phyloP scores from a whole-genome alignment of 106 monocot genomes.

The Acorus gramineus region DNA sequence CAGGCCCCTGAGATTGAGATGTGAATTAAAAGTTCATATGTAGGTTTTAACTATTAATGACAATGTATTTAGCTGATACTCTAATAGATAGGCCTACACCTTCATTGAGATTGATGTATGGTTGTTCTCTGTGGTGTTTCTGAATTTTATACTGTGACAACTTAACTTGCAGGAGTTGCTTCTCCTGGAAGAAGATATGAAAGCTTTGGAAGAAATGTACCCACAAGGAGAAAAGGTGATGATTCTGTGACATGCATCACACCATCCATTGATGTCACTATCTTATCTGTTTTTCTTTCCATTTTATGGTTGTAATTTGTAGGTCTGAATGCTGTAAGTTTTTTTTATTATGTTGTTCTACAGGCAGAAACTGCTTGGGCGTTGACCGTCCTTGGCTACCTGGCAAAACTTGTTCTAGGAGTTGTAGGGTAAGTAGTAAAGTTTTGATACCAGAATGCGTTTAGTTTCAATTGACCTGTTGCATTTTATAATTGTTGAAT shows the following conservation, averaged over 20 bases:
- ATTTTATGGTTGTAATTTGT: too few species aligned
- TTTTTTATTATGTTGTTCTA: neutral
- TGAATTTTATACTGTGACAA: neutral
- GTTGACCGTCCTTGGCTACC: slow-evolving; percentile 76
- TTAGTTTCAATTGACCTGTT: too few species aligned
- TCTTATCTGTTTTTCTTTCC: neutral
- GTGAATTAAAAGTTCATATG: too few species aligned
- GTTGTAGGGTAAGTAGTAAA: slow-evolving; percentile 58
- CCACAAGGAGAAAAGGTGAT: slow-evolving; percentile 95
- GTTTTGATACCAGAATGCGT: too few species aligned
- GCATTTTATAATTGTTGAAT: too few species aligned
- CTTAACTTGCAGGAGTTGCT: slow-evolving; percentile 60
- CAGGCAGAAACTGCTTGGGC: slow-evolving; percentile 98
- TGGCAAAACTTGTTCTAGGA: slow-evolving; percentile 78
- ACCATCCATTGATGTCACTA: too few species aligned
- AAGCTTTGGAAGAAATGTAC: slow-evolving; percentile 95
- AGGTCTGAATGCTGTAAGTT: too few species aligned
- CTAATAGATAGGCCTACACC: too few species aligned
- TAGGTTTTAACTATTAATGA: too few species aligned
- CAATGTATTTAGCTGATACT: too few species aligned
- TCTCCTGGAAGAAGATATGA: slow-evolving; percentile 91
- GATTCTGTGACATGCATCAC: neutral
- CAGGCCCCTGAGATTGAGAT: too few species aligned
- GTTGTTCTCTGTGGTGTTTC: neutral
- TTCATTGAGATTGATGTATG: neutral